These are phyloP conservation scores for Phytophthora aleatoria DNA, from an alignment of 352 stramenopile species.

Conservation along the genomic window DNA sequence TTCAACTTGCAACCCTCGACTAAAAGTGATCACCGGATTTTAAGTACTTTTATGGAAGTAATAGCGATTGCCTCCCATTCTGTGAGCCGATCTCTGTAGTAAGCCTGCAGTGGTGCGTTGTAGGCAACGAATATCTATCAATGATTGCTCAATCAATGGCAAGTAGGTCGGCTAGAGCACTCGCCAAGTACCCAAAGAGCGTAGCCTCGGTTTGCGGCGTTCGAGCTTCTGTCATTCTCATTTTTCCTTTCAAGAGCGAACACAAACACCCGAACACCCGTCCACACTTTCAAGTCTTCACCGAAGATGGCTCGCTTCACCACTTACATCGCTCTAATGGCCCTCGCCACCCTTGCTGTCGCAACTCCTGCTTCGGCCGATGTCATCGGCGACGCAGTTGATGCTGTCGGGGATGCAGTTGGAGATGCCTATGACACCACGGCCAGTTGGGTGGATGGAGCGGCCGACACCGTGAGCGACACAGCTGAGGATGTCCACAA, in stretches of 20 bases:
- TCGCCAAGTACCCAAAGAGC: not conserved
- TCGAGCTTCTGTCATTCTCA: constrained; percentile 15
- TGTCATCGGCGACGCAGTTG: constrained; percentile 30
- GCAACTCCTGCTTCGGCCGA: constrained; percentile 6
- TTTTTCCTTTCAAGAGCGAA: constrained; percentile 16
- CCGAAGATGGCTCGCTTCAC: constrained; percentile 23
- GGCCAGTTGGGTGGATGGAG: constrained; percentile 27
- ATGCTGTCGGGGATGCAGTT: constrained; percentile 18
- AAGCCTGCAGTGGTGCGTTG: constrained; percentile 6
- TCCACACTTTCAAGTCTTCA: not conserved
- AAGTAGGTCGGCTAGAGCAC: not conserved
- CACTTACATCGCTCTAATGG: constrained; percentile 12
- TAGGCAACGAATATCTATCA: not conserved
- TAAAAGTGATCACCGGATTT: constrained; percentile 23
- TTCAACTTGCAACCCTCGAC: constrained; percentile 5
- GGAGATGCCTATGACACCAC: constrained; percentile 27
- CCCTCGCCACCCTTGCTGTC: constrained; percentile 8
- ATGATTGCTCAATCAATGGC: constrained; percentile 3
- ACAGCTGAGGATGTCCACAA: constrained; percentile 21
- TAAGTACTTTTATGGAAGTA: not conserved
- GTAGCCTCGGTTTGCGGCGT: no score
- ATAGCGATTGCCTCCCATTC: constrained; percentile 10
- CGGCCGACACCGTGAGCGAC: constrained; percentile 18
- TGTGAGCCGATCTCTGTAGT: not conserved
- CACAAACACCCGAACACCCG: constrained; percentile 3